Percentiles rank a stretch among this genome's conserved stretches.
These are phyloP conservation scores for Dendrocalamus latiflorus DNA, from an alignment of 202 grass and related monocot species.

Conservation along the genomic window DNA sequence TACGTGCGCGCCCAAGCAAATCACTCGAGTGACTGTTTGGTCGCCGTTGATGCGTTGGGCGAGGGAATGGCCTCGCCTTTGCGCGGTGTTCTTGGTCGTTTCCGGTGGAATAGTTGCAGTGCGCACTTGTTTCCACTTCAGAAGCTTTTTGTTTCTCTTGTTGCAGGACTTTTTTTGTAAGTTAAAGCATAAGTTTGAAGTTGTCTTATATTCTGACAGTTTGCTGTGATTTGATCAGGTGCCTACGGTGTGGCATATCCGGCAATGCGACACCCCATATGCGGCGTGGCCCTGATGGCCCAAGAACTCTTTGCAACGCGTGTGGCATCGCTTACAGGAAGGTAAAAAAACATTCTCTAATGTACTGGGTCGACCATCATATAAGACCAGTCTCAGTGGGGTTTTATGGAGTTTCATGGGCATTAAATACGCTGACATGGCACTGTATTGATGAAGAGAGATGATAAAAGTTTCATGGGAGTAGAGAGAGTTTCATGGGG, in stretches of 20 bases:
- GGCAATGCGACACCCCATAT: slow-evolving; percentile 72
- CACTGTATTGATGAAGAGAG: too few relatives aligned
- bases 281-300: slow-evolving; percentile 79
- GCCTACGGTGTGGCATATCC: slow-evolving; percentile 64
- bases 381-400: too few relatives aligned
- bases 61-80: not conserved
- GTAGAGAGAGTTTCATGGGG: too few relatives aligned
- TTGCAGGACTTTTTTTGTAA: not conserved
- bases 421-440: too few relatives aligned
- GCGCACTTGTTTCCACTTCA: slow-evolving; percentile 13
- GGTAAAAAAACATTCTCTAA: too few relatives aligned
- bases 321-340: too few relatives aligned
- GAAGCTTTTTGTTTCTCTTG: not conserved
- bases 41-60: not conserved
- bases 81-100: not conserved
- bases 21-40: not conserved
- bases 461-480: too few relatives aligned
- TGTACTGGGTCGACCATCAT: too few relatives aligned
- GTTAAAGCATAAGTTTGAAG: not conserved
- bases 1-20: slow-evolving; percentile 23
- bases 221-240: slow-evolving; percentile 44
- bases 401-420: too few relatives aligned
- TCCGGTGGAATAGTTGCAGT: not conserved
- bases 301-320: too few relatives aligned
- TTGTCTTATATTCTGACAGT: not conserved